phyloP scores from a whole-genome alignment of 768 basidiomycete species.

The Lactarius hengduanensis region DNA sequence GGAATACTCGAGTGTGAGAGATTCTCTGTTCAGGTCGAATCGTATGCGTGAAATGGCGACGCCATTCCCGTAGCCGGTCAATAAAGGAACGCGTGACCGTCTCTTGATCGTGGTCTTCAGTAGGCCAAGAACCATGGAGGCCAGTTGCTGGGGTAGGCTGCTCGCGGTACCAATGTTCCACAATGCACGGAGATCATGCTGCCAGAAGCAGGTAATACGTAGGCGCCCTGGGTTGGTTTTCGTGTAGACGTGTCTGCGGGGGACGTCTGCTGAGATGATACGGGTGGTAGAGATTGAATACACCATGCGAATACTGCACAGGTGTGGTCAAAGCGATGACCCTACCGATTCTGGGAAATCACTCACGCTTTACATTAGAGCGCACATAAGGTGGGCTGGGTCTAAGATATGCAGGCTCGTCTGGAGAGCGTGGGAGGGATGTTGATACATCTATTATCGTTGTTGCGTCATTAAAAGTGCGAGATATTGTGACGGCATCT shows the following conservation, averaged over 20 bases:
- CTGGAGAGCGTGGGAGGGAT: slow-evolving; percentile 86
- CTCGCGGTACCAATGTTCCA: slow-evolving; percentile 76
- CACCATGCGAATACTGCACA: slow-evolving; percentile 85
- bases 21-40: slow-evolving; percentile 81
- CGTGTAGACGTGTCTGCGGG: slow-evolving; percentile 28
- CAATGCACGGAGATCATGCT: slow-evolving; percentile 84
- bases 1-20: slow-evolving; percentile 78
- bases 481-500: slow-evolving; percentile 91
- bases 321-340: slow-evolving; percentile 12
- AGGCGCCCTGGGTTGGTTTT: slow-evolving; percentile 40
- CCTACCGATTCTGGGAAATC: slow-evolving; percentile 22
- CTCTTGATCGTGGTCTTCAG: slow-evolving; percentile 79
- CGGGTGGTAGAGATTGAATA: slow-evolving; percentile 58
- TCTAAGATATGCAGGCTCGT: slow-evolving; percentile 88
- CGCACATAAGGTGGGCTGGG: slow-evolving; percentile 92
- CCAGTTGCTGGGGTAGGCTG: slow-evolving; percentile 73
- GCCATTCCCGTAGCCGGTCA: slow-evolving; percentile 77
- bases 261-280: slow-evolving; percentile 39
- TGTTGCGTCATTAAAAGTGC: slow-evolving; percentile 74
- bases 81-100: slow-evolving; percentile 68
- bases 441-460: slow-evolving; percentile 90
- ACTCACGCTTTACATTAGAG: slow-evolving; percentile 74
- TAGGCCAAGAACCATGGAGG: slow-evolving; percentile 79
- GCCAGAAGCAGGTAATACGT: slow-evolving; percentile 91
- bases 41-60: slow-evolving; percentile 75